These are phyloP conservation scores for Puccinellia tenuiflora DNA, from an alignment of 176 grass and related monocot species.

Conservation along the genomic window DNA sequence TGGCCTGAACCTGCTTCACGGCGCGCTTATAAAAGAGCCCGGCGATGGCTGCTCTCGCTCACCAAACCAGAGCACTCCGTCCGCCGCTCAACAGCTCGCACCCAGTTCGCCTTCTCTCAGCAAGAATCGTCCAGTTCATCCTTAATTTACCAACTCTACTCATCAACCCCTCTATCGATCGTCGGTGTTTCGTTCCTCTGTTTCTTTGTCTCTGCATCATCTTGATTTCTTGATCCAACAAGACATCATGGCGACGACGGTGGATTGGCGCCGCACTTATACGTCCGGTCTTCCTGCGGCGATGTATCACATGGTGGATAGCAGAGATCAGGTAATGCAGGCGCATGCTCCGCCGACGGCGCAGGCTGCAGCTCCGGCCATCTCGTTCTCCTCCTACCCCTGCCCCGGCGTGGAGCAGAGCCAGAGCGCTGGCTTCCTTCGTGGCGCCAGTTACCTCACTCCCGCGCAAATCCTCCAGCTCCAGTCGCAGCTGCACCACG, in stretches of 20 bases:
- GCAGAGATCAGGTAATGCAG: constrained; percentile 45
- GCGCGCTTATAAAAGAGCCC: constrained; percentile 48
- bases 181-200: background rate
- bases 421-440: constrained; percentile 1
- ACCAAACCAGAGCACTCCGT: background rate
- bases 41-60: constrained; percentile 22
- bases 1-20: background rate
- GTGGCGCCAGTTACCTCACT: constrained; percentile 22
- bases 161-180: background rate
- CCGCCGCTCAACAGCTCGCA: background rate
- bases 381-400: constrained; percentile 29
- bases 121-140: background rate
- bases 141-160: background rate
- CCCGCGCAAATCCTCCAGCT: constrained; percentile 23
- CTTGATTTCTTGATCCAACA: background rate
- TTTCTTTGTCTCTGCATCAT: background rate
- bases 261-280: constrained; percentile 36
- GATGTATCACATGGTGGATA: constrained; percentile 13
- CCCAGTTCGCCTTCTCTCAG: background rate
- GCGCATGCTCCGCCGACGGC: constrained; percentile 15
- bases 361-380: background rate
- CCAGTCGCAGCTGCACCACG: constrained; percentile 39
- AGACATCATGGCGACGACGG: constrained; percentile 46
- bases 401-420: constrained; percentile 5
- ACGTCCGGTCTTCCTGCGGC: constrained; percentile 11